Evolutionary conservation across 768 basidiomycete species (phyloP).

Genomic region (Nidula microcarpa): DNA sequence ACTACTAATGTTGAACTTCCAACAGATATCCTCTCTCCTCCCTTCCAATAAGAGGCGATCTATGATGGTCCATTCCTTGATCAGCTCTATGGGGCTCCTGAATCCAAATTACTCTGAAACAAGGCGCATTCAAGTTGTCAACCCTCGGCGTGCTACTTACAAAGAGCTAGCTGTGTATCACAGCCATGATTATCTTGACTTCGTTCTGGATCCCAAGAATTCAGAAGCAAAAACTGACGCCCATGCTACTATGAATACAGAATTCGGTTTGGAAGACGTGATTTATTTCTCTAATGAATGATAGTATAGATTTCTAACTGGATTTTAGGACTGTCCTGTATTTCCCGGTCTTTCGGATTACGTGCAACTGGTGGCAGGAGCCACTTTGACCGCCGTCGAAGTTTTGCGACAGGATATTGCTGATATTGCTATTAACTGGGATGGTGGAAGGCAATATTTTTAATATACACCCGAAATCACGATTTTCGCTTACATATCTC

Average conservation of each 20-base stretch:
- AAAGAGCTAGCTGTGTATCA: conserved; percentile 69
- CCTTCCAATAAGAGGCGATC: conserved; percentile 72
- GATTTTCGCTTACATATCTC: neutral
- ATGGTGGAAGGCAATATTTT: conserved; percentile 71
- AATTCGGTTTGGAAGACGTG: conserved; percentile 49
- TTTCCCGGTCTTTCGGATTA: conserved; percentile 73
- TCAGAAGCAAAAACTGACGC: conserved; percentile 6
- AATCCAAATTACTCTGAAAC: conserved; percentile 17
- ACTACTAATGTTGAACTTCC: neutral
- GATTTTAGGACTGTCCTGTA: conserved; percentile 73
- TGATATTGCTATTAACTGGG: conserved; percentile 81
- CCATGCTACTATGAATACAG: conserved; percentile 14
- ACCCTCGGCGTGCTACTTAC: conserved; percentile 49
- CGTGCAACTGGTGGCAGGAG: conserved; percentile 69
- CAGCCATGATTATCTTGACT: conserved; percentile 65
- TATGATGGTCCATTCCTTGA: conserved; percentile 60
- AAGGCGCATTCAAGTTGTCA: conserved; percentile 40
- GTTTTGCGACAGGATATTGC: conserved; percentile 47
- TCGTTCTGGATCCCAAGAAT: conserved; percentile 37
- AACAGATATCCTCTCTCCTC: conserved; percentile 44
- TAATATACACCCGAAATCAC: neutral
- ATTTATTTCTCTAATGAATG: conserved; percentile 1
- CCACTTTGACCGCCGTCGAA: conserved; percentile 69
- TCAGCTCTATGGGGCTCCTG: conserved; percentile 49
- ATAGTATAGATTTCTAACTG: neutral